Evolutionary conservation across 2,329 filamentous ascomycete genomes (phyloP).

Genomic region (Colletotrichum sp.): DNA sequence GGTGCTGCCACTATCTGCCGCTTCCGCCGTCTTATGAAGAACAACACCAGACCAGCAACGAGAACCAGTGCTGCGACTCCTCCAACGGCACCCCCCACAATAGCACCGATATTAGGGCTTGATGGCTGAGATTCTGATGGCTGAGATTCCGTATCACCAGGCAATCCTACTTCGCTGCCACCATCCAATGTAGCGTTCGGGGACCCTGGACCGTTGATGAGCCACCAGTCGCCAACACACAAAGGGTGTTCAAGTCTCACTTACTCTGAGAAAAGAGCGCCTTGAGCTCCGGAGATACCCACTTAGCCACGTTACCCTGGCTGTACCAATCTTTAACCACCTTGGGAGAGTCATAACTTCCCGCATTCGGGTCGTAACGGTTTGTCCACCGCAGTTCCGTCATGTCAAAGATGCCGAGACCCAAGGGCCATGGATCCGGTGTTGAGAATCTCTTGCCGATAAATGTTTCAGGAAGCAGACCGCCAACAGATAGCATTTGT

Average conservation of each 20-base stretch:
- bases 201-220: accelerated
- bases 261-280: constrained; percentile 23
- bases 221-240: not conserved
- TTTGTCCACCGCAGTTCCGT: constrained; percentile 36
- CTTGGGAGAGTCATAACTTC: constrained; percentile 35
- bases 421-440: constrained; percentile 38
- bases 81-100: constrained; percentile 50
- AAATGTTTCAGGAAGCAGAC: no score
- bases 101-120: constrained; percentile 37
- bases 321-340: constrained; percentile 37
- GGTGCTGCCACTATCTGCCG: not conserved
- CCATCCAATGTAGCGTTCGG: not conserved
- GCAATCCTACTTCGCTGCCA: not conserved
- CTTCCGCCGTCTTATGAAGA: constrained; percentile 39
- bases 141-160: not conserved
- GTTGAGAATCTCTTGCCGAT: not conserved
- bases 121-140: constrained; percentile 26
- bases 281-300: constrained; percentile 28
- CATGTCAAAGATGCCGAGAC: constrained; percentile 45
- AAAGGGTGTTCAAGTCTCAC: not conserved
- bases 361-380: constrained; percentile 36
- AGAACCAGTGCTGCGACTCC: constrained; percentile 46
- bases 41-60: constrained; percentile 40
- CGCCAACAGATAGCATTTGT: constrained; percentile 45
- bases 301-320: constrained; percentile 29